Conservation (phyloP, 345 rosid genomes). For the Eucalyptus erythrocorys region DNA sequence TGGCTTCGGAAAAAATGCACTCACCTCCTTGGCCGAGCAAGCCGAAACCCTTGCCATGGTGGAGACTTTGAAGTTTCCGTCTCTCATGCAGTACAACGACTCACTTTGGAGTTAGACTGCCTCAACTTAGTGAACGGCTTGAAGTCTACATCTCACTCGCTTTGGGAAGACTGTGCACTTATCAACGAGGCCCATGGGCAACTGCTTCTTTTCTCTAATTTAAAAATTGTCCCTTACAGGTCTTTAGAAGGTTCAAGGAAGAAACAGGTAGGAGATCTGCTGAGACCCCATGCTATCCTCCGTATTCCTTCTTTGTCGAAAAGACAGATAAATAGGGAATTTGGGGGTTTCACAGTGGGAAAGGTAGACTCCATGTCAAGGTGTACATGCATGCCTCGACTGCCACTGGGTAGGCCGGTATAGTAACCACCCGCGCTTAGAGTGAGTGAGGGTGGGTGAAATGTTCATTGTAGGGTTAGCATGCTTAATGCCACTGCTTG, state of each 20-base stretch:
- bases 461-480: too few species aligned
- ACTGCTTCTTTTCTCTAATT: not conserved
- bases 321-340: rapidly evolving
- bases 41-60: not conserved
- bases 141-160: not conserved
- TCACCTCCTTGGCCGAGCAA: not conserved
- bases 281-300: rapidly evolving
- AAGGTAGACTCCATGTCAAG: too few species aligned
- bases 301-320: rapidly evolving
- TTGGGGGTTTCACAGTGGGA: rapidly evolving
- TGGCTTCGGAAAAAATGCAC: not conserved
- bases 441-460: too few species aligned
- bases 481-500: too few species aligned
- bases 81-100: not conserved
- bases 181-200: not conserved
- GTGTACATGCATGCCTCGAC: too few species aligned
- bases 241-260: too few species aligned
- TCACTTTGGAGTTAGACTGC: not conserved
- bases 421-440: rapidly evolving
- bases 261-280: rapidly evolving
- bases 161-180: not conserved
- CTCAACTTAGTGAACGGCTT: not conserved
- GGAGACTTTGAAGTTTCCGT: not conserved
- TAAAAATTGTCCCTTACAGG: too few species aligned
- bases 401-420: too few species aligned